Evolutionary conservation across 2,329 filamentous ascomycete species (phyloP), one percentile per base, ranked within the genome.

Genomic region (Didymella segeticola): DNA sequence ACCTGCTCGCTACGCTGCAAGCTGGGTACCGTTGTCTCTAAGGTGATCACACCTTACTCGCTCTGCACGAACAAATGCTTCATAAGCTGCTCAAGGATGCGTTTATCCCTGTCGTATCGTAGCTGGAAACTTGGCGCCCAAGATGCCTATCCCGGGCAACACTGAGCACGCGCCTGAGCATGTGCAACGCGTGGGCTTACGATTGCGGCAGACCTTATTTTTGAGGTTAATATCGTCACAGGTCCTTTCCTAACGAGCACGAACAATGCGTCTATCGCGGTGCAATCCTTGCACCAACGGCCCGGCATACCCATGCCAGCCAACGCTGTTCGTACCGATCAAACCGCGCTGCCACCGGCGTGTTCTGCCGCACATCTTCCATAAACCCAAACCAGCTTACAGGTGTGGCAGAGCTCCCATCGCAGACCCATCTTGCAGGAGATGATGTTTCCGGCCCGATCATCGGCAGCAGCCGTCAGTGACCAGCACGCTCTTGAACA

Each of bases 1-100:
- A 54, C 34, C 51, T 54, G 51, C 43, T 45, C 39, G 39, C 46
- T 54, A 45, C 39, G 33, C 45, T 46, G 33, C 45, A 36, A 27
- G 34, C 33, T 20, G 33, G 25, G 22, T 34, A 39, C 41, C 51
- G 45, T 45, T 38, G 17, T 54, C 45, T 45, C 51, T 30, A 17
- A 36, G 17, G 27, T 41, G 41, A 33, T 26, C 39, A 49, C 34
- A n/a, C 5, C 7, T 20, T 10, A 34, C 17, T 26, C 15, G 20
- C 14, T 22, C 23, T 47, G 43, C 20, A 25, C 34, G 14, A n/a
- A 2, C 4, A 20, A 39, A 19, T 17, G n/a, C 22, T n/a, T 23
- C 29, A 22, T n/a, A 15, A 23, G 23, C 11, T 27, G 14, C 37
- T 27, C 29, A 17, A 31, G 19, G 30, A 19, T 34, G n/a, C 31